Conservation (phyloP, 2,329 filamentous ascomycete species). For the Paraconiothyrium sp. region DNA sequence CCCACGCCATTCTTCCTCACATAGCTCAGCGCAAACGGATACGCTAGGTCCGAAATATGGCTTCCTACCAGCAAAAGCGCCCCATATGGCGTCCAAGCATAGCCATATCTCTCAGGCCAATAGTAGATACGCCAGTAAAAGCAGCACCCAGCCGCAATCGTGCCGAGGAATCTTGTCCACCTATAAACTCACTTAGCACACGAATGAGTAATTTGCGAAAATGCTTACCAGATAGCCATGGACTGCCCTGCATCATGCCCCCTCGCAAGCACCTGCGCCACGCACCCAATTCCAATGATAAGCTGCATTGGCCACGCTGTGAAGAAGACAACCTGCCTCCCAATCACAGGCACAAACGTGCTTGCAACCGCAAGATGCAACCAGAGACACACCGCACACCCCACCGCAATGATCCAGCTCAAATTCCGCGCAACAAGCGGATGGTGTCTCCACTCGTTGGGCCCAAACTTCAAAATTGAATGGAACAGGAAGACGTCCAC, state of each 20-base stretch:
- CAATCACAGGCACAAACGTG: background rate
- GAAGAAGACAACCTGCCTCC: background rate
- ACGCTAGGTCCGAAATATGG: background rate
- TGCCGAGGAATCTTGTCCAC: conserved; percentile 4
- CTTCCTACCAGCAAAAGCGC: background rate
- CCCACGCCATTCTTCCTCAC: background rate
- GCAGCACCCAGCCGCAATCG: background rate
- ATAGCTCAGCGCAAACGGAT: background rate
- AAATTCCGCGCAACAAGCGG: conserved; percentile 2
- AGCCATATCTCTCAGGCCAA: background rate
- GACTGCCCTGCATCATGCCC: background rate
- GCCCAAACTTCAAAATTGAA: background rate
- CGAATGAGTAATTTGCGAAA: background rate
- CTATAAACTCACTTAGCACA: background rate
- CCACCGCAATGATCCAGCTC: background rate
- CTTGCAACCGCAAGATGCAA: background rate
- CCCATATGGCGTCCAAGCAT: conserved; percentile 1
- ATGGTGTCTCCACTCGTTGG: background rate
- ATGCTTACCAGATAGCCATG: background rate
- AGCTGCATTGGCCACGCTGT: conserved; percentile 3
- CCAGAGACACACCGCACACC: background rate
- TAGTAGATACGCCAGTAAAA: conserved; percentile 3
- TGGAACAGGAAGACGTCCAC: background rate
- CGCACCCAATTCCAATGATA: background rate
- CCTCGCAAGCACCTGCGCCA: conserved; percentile 1